phyloP scores from a whole-genome alignment of 1,139 yeast species.

The Hyphopichia wangnamkhiaoensis region DNA sequence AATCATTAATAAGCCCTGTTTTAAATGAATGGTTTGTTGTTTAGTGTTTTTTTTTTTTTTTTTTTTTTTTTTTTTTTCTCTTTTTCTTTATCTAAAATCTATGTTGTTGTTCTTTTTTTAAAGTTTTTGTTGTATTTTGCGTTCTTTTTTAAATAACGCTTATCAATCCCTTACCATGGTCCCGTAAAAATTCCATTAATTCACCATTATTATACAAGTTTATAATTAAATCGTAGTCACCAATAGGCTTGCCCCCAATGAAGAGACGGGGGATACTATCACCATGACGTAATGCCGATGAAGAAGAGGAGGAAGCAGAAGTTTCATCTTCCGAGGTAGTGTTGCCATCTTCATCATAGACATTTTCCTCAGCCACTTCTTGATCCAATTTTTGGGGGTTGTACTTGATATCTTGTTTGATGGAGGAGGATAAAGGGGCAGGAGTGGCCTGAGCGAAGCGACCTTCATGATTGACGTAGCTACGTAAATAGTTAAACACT shows the following conservation, averaged over 20 bases:
- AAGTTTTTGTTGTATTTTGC: not conserved
- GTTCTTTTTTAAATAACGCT: conserved; percentile 14
- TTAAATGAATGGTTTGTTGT: no score
- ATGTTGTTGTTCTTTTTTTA: not conserved
- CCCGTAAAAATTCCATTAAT: conserved; percentile 21
- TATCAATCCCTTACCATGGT: conserved; percentile 29
- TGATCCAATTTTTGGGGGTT: not conserved
- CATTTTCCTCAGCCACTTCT: conserved; percentile 9
- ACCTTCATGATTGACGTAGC: conserved; percentile 13
- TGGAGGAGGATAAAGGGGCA: conserved; percentile 4
- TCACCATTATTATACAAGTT: conserved; percentile 19
- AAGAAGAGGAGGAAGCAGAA: no score
- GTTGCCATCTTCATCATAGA: conserved; percentile 9
- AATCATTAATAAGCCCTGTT: no score
- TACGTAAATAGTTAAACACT: conserved; percentile 26
- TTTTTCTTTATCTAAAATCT: no score
- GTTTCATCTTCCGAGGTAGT: no score
- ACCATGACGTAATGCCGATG: no score
- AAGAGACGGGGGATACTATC: conserved; percentile 31
- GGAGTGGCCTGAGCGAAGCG: not conserved
- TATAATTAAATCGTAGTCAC: conserved; percentile 26
- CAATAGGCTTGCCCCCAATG: conserved; percentile 34
- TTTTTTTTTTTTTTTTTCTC: no score
- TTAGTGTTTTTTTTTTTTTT: not conserved
- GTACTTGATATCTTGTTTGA: conserved; percentile 9